phyloP scores from a whole-genome alignment of 305 asterid species.

The Lippia alba region DNA sequence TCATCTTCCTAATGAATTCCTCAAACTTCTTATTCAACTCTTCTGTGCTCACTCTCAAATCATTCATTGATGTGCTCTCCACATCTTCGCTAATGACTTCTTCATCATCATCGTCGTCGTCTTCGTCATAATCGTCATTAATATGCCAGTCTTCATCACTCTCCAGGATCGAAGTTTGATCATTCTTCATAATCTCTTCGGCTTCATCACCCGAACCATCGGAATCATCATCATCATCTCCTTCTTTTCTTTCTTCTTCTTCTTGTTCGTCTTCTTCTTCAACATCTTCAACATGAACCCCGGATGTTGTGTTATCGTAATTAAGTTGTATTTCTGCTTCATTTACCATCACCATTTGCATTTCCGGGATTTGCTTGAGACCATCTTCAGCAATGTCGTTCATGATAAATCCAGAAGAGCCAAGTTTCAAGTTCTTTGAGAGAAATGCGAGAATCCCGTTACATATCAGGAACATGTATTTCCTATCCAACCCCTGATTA shows the following conservation, averaged over 20 bases:
- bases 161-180: conserved; percentile 8
- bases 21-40: conserved; percentile 65
- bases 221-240: neutral
- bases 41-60: conserved; percentile 50
- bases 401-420: conserved; percentile 19
- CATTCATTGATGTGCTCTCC: conserved; percentile 32
- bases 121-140: neutral
- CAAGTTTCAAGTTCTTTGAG: conserved; percentile 44
- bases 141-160: conserved; percentile 3
- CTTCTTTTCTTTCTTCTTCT: too few relatives aligned
- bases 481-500: conserved; percentile 48
- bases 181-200: neutral
- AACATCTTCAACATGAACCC: conserved; percentile 17
- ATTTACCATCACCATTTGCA: conserved; percentile 2
- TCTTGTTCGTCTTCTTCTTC: too few relatives aligned
- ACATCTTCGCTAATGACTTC: conserved; percentile 23
- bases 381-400: neutral
- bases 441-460: conserved; percentile 66
- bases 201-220: neutral
- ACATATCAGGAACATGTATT: conserved; percentile 65
- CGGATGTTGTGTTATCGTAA: conserved; percentile 28
- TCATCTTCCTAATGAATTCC: conserved; percentile 70
- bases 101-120: conserved; percentile 26
- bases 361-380: conserved; percentile 10
- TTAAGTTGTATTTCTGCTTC: conserved; percentile 12